Percentiles rank a stretch among this genome's conserved stretches.
These are phyloP conservation scores for Gastrodia elata DNA, from an alignment of 106 monocot genomes.

Conservation along the genomic window DNA sequence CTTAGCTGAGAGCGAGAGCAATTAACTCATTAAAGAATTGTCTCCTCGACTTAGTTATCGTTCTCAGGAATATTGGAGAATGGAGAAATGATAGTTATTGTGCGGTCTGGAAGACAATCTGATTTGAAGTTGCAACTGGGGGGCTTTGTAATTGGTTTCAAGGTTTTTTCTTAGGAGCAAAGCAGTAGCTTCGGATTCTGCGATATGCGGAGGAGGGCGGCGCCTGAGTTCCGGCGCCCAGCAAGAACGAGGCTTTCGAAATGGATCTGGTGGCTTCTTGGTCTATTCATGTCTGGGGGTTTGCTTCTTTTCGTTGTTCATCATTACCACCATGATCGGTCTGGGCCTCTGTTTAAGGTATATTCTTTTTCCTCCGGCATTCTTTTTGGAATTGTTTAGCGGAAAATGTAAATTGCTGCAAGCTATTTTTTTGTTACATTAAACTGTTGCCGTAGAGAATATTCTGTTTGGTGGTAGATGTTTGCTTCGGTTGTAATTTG, in stretches of 20 bases:
- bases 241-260: constrained; percentile 45
- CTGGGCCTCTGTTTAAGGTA: constrained; percentile 5
- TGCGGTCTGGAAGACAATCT: neutral
- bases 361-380: neutral
- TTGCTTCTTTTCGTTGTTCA: constrained; percentile 52
- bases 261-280: constrained; percentile 71
- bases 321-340: constrained; percentile 29
- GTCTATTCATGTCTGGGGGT: constrained; percentile 30
- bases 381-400: neutral
- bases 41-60: neutral
- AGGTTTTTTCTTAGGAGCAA: neutral
- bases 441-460: too few species aligned
- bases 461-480: too few species aligned
- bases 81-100: neutral
- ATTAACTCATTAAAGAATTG: neutral
- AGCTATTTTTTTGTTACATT: neutral
- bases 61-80: neutral
- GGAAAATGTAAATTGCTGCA: neutral
- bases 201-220: constrained; percentile 45
- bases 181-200: neutral
- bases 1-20: neutral
- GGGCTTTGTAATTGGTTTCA: neutral
- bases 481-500: too few species aligned
- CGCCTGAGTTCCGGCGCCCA: constrained; percentile 59
- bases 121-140: neutral